Evolutionary conservation across 495 filamentous ascomycete species (phyloP).

Genomic region (Penicillium coprophilum): DNA sequence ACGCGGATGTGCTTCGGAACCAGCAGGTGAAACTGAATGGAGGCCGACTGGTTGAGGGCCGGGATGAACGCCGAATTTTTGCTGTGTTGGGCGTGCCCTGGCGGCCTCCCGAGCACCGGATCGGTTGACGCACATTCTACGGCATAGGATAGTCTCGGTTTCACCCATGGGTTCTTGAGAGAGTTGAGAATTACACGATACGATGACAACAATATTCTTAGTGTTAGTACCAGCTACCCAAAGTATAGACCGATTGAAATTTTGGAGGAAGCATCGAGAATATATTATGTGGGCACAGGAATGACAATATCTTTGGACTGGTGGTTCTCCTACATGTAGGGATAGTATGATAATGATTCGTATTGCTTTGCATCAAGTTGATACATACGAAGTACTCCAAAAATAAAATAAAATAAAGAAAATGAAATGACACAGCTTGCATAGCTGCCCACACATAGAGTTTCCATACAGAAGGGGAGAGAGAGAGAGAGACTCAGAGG

Average conservation of each 20-base stretch:
- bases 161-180: neutral
- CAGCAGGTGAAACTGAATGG: constrained; percentile 63
- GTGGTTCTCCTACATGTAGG: neutral
- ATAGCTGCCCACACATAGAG: constrained; percentile 1
- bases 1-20: constrained; percentile 68
- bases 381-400: neutral
- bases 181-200: neutral
- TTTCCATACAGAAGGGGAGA: constrained; percentile 5
- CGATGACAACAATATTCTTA: neutral
- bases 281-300: neutral
- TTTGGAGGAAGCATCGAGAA: neutral
- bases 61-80: constrained; percentile 82
- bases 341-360: neutral
- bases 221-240: neutral
- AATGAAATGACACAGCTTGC: constrained; percentile 1
- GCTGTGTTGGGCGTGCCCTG: constrained; percentile 83
- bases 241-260: neutral
- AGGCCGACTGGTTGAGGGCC: constrained; percentile 71
- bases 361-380: neutral
- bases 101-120: constrained; percentile 77
- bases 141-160: neutral
- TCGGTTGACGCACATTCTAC: constrained; percentile 53
- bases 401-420: neutral
- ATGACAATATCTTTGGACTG: neutral
- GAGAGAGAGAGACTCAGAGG: constrained; percentile 1